Evolutionary conservation across 345 rosid genomes (phyloP), one percentile per base, ranked within the genome.

Genomic region (Alliaria petiolata): DNA sequence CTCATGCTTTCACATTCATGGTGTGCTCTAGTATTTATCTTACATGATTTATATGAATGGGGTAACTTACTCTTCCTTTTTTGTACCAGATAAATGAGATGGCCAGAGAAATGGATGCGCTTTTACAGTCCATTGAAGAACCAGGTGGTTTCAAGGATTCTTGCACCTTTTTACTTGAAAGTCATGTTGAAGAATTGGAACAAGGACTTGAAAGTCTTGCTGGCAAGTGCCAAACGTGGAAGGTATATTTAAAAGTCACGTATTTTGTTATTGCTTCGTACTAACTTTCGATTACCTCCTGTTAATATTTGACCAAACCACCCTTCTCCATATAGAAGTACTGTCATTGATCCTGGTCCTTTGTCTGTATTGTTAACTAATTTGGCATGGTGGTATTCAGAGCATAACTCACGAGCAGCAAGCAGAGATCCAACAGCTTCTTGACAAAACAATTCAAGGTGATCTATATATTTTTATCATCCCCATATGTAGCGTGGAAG

Each of bases 371-470:
- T 78, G 34, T 20, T 70, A 19, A 43, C 55, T 71, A 75, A 76
- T 80, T 70, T 64, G 61, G 31, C 68, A 55, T 84, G 76, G 67
- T 59, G 73, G 58, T 42, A 69, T 83, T 69, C 75, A 93, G 98
- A 73, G 80, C 43, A 33, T 75, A 70, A 79, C 85, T 84, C 85
- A 85, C 67, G 81, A 82, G 64, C 84, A 43, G 71, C 78, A 76
- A 74, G 85, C 69, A 69, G 95, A 85, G 82, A 65, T 83, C 72
- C 88, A 89, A 62, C 79, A 80, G 76, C 95, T 91, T 76, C 88
- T 91, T 56, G 95, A 91, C 74, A 85, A 83, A 78, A 83, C 95
- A 16, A 81, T 88, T 53, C 91, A 91, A 89, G 99, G 99, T 93
- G 83, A 64, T 47, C 40, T 63, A 49, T 64, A 62, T 45, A 16